Evolutionary conservation across 1,284 basidiomycete genomes (phyloP).

Genomic region (Spongiforma sp.): DNA sequence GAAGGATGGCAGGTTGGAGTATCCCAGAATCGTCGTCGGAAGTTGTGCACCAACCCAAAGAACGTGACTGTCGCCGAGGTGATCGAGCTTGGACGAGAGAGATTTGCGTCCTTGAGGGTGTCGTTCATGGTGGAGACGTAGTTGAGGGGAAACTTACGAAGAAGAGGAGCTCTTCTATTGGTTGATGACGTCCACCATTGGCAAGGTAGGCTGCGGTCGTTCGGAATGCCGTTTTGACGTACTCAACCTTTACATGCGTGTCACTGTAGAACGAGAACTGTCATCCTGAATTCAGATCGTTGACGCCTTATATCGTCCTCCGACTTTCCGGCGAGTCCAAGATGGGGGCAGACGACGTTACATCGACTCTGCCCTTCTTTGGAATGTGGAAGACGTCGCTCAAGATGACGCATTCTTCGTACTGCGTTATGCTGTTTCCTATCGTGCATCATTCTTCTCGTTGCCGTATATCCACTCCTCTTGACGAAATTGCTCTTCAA

Average conservation of each 20-base stretch:
- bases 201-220: conserved; percentile 58
- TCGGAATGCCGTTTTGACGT: neutral
- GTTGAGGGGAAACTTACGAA: conserved; percentile 91
- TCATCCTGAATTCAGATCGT: conserved; percentile 80
- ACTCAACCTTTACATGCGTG: conserved; percentile 14
- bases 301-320: conserved; percentile 84
- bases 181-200: conserved; percentile 63
- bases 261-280: conserved; percentile 70
- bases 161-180: conserved; percentile 82
- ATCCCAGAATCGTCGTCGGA: conserved; percentile 65
- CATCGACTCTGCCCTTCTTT: conserved; percentile 78
- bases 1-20: no score
- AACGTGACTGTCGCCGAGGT: conserved; percentile 97
- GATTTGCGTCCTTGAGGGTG: conserved; percentile 93
- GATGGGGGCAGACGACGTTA: conserved; percentile 82
- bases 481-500: conserved; percentile 78
- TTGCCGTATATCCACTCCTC: conserved; percentile 68
- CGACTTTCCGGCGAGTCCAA: conserved; percentile 65
- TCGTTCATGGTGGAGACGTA: conserved; percentile 97
- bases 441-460: conserved; percentile 70
- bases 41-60: conserved; percentile 88
- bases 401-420: conserved; percentile 89
- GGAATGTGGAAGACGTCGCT: conserved; percentile 75
- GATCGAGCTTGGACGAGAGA: conserved; percentile 89
- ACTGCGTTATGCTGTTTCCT: conserved; percentile 77